These are phyloP conservation scores for Tetrapisispora fleetii DNA, from an alignment of 805 yeast genomes.

Conservation along the genomic window DNA sequence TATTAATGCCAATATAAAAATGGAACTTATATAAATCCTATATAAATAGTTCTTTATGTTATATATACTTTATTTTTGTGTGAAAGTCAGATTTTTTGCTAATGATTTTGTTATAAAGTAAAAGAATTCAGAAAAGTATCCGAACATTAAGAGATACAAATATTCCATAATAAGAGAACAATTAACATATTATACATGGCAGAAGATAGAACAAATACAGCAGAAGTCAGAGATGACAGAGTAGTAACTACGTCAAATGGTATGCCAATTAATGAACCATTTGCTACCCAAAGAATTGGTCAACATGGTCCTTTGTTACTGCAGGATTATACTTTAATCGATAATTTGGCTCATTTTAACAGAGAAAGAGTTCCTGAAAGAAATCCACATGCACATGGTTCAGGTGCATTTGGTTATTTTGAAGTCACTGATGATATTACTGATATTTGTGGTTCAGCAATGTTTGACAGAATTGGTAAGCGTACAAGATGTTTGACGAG, in stretches of 20 bases:
- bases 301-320: slow-evolving; percentile 62
- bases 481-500: slow-evolving; percentile 64
- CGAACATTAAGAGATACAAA: too few relatives aligned
- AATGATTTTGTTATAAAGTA: too few relatives aligned
- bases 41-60: too few relatives aligned
- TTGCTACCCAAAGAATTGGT: slow-evolving; percentile 10
- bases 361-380: slow-evolving; percentile 87
- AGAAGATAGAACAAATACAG: slow-evolving; percentile 20
- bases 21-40: too few relatives aligned
- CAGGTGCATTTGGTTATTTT: slow-evolving; percentile 82
- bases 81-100: too few relatives aligned
- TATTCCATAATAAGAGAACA: too few relatives aligned
- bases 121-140: too few relatives aligned
- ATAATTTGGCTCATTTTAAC: slow-evolving; percentile 77
- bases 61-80: too few relatives aligned
- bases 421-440: slow-evolving; percentile 81
- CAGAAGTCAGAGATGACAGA: slow-evolving; percentile 34
- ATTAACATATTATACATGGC: slow-evolving; percentile 1
- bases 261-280: slow-evolving; percentile 56
- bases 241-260: slow-evolving; percentile 66
- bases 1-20: too few relatives aligned
- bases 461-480: slow-evolving; percentile 61
- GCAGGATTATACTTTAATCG: slow-evolving; percentile 75
- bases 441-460: slow-evolving; percentile 52
- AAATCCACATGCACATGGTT: slow-evolving; percentile 90